Base-by-base conservation (phyloP, 177 flowering plant species). In the Vitis hybrid region DNA sequence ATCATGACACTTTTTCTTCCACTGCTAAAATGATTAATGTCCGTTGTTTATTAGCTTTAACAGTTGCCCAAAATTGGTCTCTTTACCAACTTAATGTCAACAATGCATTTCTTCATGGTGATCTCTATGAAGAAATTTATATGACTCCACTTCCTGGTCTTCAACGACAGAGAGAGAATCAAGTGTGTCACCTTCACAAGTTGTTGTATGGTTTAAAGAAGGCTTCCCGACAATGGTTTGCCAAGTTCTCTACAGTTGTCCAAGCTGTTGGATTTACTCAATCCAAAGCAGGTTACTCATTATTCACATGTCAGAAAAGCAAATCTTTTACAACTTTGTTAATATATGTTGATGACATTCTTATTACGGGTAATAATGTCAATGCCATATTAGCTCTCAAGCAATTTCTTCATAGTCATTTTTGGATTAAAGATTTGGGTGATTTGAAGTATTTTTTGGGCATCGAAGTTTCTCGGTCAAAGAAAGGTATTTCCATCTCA, bases 11-110 rank as follows among this genome's bases (percentile, higher is more conserved):
- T 26, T 70, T 70, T 39, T 62, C 72, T 0, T 66, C 66, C 12
- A 33, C 19, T 2, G 29, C 51, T 10, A 70, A 70, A 52, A 70
- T 70, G 59, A 56, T 62, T 21, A 52, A 3, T 16, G 68, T 68
- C 6, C 50, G 31, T 15, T 22, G 39, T 33, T 51, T 67, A n/a
- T 7, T 74, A 10, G 53, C 68, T 22, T 16, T 68, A 2, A 59
- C 52, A 7, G 58, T 21, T 55, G 49, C 66, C n/a, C 60, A 55
- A 2, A 26, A 49, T 33, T 75, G 74, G 74, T 16, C 57, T 21
- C 49, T 58, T 19, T 0, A 26, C 29, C 29, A 26, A 26, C 29
- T 26, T 26, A 0, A 26, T 26, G 29, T 26, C 29, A 26, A 26
- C 29, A 26, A 26, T 26, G 29, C 29, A 26, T 26, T 26, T 26